Percentiles rank a stretch among this genome's conserved stretches.
phyloP scores from a whole-genome alignment of 2,329 filamentous ascomycete species.

The Hypoxylon sp. region DNA sequence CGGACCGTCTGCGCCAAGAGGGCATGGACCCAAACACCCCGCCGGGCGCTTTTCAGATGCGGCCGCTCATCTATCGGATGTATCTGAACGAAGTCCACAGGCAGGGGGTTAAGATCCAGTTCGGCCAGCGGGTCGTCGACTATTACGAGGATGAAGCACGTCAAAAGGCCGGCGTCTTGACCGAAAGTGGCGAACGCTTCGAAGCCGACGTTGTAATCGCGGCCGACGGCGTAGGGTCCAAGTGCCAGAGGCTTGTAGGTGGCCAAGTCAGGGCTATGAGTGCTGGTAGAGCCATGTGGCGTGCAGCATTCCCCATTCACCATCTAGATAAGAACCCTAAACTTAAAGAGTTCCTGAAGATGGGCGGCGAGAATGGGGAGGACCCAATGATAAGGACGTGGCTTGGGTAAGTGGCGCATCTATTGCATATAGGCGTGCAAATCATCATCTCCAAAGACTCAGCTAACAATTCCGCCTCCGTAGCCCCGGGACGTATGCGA shows the following conservation, averaged over 20 bases:
- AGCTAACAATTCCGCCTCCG: slow-evolving; percentile 24
- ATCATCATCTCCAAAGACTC: slow-evolving; percentile 7
- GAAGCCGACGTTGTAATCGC: slow-evolving; percentile 64
- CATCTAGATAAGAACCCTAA: slow-evolving; percentile 59
- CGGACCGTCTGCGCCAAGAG: slow-evolving; percentile 61
- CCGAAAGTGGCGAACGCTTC: slow-evolving; percentile 64
- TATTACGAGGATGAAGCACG: slow-evolving; percentile 63
- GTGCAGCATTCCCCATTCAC: slow-evolving; percentile 59
- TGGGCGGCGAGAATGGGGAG: slow-evolving; percentile 59
- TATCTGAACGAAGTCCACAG: slow-evolving; percentile 65
- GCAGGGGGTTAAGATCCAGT: slow-evolving; percentile 63
- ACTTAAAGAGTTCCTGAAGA: slow-evolving; percentile 59
- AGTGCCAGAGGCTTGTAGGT: slow-evolving; percentile 61
- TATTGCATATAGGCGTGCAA: slow-evolving; percentile 48
- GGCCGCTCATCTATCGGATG: slow-evolving; percentile 69
- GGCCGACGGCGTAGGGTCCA: slow-evolving; percentile 64
- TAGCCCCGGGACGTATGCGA: slow-evolving; percentile 59
- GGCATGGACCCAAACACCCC: slow-evolving; percentile 61
- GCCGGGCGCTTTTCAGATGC: slow-evolving; percentile 69
- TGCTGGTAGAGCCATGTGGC: slow-evolving; percentile 61
- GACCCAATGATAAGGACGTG: slow-evolving; percentile 62
- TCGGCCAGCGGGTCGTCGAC: slow-evolving; percentile 63
- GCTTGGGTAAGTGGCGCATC: slow-evolving; percentile 59
- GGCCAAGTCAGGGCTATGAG: slow-evolving; percentile 60
- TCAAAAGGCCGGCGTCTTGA: slow-evolving; percentile 62